Conservation (phyloP, 495 filamentous ascomycete species). For the Clohesyomyces aquaticus region DNA sequence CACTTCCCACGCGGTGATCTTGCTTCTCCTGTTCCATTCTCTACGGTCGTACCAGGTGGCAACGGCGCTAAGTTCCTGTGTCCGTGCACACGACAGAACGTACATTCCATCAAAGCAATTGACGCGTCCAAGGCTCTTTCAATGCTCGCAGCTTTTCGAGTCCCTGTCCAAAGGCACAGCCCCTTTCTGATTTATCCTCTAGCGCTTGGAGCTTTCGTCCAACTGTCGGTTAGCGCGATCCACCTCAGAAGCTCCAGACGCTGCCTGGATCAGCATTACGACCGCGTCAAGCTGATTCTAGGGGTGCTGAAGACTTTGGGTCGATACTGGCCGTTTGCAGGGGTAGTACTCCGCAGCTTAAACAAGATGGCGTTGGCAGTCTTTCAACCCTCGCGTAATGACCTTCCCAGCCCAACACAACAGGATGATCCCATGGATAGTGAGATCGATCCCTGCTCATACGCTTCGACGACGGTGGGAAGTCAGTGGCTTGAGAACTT, state of each 20-base stretch:
- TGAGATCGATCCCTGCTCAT: neutral
- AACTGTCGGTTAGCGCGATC: slow-evolving; percentile 5
- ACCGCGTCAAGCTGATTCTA: slow-evolving; percentile 6
- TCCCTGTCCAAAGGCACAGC: slow-evolving; percentile 6
- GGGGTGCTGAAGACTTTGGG: slow-evolving; percentile 8
- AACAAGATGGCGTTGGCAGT: slow-evolving; percentile 2
- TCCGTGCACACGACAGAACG: slow-evolving; percentile 7
- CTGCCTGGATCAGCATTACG: slow-evolving; percentile 7
- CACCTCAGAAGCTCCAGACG: neutral
- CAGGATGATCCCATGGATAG: slow-evolving; percentile 1
- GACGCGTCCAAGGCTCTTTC: slow-evolving; percentile 13
- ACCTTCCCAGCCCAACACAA: neutral
- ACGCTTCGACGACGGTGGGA: slow-evolving; percentile 6
- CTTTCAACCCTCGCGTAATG: slow-evolving; percentile 5
- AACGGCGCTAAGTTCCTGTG: slow-evolving; percentile 9
- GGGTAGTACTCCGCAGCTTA: neutral
- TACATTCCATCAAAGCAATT: slow-evolving; percentile 12
- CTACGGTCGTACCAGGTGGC: slow-evolving; percentile 3
- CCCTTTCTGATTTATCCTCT: slow-evolving; percentile 9
- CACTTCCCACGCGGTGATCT: slow-evolving; percentile 10
- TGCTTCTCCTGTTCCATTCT: slow-evolving; percentile 1
- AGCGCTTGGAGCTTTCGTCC: slow-evolving; percentile 5
- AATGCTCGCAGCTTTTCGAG: slow-evolving; percentile 11
- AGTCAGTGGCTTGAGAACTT: neutral
- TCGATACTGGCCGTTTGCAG: slow-evolving; percentile 9